Conservation (phyloP, 75 land plant species). For the Cupressus sempervirens region DNA sequence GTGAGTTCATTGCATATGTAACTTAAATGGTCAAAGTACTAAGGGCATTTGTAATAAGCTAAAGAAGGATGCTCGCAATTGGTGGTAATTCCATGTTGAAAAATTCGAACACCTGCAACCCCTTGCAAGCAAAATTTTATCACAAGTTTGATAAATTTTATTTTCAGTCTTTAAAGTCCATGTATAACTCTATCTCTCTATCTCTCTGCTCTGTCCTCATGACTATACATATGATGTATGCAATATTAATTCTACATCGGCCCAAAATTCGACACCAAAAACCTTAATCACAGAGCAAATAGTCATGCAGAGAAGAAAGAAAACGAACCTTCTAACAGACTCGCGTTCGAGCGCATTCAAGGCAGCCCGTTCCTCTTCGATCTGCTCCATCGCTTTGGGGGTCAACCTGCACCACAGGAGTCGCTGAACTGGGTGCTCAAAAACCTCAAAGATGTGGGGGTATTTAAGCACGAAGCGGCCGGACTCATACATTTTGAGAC, state of each 20-base stretch:
- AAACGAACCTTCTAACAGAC: slow-evolving; percentile 25
- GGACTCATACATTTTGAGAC: slow-evolving; percentile 46
- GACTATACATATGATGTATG: too few species aligned
- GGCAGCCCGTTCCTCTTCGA: slow-evolving; percentile 38
- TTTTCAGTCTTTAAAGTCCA: too few species aligned
- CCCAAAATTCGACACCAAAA: neutral
- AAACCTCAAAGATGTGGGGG: slow-evolving; percentile 60
- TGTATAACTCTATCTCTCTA: too few species aligned
- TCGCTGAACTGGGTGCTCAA: slow-evolving; percentile 66
- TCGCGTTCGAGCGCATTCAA: slow-evolving; percentile 25
- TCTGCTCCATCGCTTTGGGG: slow-evolving; percentile 29
- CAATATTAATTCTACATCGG: neutral
- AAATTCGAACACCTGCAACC: too few species aligned
- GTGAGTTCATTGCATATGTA: too few species aligned
- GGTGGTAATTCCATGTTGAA: too few species aligned
- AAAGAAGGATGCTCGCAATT: too few species aligned
- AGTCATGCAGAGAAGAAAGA: neutral
- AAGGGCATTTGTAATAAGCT: too few species aligned
- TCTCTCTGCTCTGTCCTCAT: too few species aligned
- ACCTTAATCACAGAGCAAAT: neutral
- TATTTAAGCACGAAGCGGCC: slow-evolving; percentile 50
- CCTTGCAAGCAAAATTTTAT: too few species aligned
- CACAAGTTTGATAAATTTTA: too few species aligned
- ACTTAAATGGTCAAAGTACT: too few species aligned
- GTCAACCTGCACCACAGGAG: slow-evolving; percentile 46